Evolutionary conservation across 1,139 yeast species (phyloP).

Genomic region (Meyerozyma guilliermondii): DNA sequence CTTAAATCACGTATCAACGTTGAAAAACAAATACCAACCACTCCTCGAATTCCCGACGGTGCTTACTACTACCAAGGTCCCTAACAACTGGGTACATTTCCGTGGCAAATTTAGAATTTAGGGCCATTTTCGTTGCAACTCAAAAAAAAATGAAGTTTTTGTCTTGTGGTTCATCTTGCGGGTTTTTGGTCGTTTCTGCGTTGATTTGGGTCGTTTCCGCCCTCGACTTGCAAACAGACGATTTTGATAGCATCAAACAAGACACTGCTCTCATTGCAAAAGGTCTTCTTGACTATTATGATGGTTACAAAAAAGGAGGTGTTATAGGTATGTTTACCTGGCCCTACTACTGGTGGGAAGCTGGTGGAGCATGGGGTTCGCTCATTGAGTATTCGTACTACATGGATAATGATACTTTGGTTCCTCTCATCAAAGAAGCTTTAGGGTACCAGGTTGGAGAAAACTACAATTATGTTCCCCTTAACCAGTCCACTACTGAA

Average conservation of each 20-base stretch:
- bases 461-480: constrained; percentile 66
- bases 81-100: too few species aligned
- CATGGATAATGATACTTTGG: constrained; percentile 60
- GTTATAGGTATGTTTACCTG: constrained; percentile 69
- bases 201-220: background rate
- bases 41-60: background rate
- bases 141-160: background rate
- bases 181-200: background rate
- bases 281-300: constrained; percentile 71
- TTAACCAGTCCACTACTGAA: constrained; percentile 69
- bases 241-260: constrained; percentile 29
- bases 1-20: background rate
- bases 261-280: constrained; percentile 55
- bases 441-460: constrained; percentile 63
- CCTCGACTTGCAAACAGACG: constrained; percentile 29
- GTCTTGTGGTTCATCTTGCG: background rate
- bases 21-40: background rate
- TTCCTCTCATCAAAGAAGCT: constrained; percentile 50
- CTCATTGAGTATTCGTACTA: constrained; percentile 62
- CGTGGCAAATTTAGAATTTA: too few species aligned
- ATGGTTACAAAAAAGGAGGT: constrained; percentile 61
- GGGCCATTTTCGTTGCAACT: too few species aligned
- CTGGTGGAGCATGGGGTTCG: constrained; percentile 84
- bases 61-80: too few species aligned
- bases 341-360: constrained; percentile 95